Evolutionary conservation across 768 basidiomycete species (phyloP).

Genomic region (Tricholoma sp.): DNA sequence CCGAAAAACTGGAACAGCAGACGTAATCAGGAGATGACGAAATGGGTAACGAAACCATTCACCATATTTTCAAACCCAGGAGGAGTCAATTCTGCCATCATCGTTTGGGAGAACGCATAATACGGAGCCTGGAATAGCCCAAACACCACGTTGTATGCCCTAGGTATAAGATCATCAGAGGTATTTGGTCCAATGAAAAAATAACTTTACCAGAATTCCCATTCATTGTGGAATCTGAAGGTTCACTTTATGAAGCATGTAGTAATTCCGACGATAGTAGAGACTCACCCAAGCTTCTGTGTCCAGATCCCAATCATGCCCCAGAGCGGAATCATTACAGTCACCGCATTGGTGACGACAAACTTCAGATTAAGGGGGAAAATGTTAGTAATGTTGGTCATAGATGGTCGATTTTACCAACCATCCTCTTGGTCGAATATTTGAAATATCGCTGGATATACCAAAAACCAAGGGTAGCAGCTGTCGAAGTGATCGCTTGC

Average conservation of each 20-base stretch:
- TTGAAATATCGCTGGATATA: constrained; percentile 78
- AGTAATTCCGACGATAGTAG: constrained; percentile 1
- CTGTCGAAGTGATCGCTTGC: constrained; percentile 71
- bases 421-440: constrained; percentile 80
- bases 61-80: constrained; percentile 83
- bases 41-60: not conserved
- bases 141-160: constrained; percentile 77
- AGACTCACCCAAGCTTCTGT: constrained; percentile 55
- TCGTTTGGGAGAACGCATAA: constrained; percentile 81
- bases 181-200: not conserved
- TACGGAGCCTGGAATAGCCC: constrained; percentile 85
- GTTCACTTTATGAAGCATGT: not conserved
- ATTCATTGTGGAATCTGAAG: constrained; percentile 65
- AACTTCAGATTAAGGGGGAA: constrained; percentile 39
- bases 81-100: constrained; percentile 87
- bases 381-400: not conserved
- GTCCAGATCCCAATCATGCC: constrained; percentile 88
- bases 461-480: constrained; percentile 75
- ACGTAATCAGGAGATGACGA: not conserved
- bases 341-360: constrained; percentile 68
- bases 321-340: constrained; percentile 78
- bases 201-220: constrained; percentile 75
- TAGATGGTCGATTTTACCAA: constrained; percentile 20
- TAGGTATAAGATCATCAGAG: constrained; percentile 14
- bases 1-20: constrained; percentile 65